Evolutionary conservation across 352 stramenopile species (phyloP).

Genomic region (Phytopythium delawarense): DNA sequence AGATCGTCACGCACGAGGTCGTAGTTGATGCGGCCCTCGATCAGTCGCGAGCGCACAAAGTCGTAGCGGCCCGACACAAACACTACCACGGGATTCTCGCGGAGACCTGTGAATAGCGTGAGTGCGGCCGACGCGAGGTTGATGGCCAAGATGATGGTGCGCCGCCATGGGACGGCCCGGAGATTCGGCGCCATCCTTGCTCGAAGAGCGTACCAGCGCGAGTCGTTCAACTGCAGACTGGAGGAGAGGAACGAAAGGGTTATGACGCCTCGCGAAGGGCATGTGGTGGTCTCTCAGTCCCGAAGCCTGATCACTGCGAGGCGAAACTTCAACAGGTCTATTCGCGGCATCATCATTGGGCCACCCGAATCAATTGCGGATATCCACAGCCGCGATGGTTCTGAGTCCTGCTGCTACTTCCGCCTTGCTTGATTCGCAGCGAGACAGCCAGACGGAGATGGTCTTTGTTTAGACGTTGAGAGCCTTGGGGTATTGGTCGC

Average conservation of each 20-base stretch:
- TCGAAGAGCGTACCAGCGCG: background rate
- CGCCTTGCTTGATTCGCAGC: too few relatives aligned
- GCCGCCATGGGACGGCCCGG: background rate
- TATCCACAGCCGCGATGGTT: too few relatives aligned
- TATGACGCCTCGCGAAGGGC: background rate
- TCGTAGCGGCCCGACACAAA: constrained; percentile 40
- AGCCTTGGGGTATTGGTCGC: too few relatives aligned
- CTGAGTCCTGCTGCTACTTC: too few relatives aligned
- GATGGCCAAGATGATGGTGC: background rate
- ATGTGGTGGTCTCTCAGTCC: too few relatives aligned
- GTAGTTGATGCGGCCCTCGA: constrained; percentile 40
- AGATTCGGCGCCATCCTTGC: background rate
- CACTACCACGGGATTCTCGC: constrained; percentile 50
- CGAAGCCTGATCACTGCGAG: too few relatives aligned
- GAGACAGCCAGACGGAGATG: too few relatives aligned
- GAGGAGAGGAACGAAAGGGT: background rate
- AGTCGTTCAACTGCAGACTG: background rate
- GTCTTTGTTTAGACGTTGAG: too few relatives aligned
- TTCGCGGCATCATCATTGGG: too few relatives aligned
- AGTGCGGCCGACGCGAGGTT: constrained; percentile 3
- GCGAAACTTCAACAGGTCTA: too few relatives aligned
- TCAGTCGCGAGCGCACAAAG: constrained; percentile 32
- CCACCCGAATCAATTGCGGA: too few relatives aligned
- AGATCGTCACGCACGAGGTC: constrained; percentile 34
- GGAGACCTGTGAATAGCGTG: constrained; percentile 23